Conservation (phyloP, 2,329 filamentous ascomycete species). For the Colletotrichum chlorophyti region DNA sequence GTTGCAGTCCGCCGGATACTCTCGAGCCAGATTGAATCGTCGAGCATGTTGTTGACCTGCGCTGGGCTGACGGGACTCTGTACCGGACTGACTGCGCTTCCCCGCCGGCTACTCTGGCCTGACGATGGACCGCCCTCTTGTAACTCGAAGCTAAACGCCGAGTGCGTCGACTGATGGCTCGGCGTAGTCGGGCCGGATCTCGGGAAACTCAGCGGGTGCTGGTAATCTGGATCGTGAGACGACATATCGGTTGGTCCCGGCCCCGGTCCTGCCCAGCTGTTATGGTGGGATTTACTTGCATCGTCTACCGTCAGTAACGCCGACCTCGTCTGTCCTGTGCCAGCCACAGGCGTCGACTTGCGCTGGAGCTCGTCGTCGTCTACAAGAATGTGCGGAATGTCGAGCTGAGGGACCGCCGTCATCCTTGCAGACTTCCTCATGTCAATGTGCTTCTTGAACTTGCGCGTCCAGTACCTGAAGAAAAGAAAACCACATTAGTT, state of each 20-base stretch:
- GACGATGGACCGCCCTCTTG: constrained; percentile 48
- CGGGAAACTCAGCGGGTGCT: constrained; percentile 63
- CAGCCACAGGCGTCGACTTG: constrained; percentile 27
- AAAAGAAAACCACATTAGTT: constrained; percentile 2
- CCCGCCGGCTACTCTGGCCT: constrained; percentile 61
- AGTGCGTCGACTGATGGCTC: constrained; percentile 52
- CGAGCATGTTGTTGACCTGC: constrained; percentile 83
- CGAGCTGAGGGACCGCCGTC: constrained; percentile 78
- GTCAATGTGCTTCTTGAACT: constrained; percentile 79
- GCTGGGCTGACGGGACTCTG: constrained; percentile 71
- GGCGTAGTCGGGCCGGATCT: constrained; percentile 50
- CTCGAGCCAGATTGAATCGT: constrained; percentile 91
- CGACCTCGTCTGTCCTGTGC: constrained; percentile 36
- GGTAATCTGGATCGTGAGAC: constrained; percentile 40
- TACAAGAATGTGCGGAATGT: constrained; percentile 88
- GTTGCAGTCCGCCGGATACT: constrained; percentile 91
- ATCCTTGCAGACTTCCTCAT: constrained; percentile 78
- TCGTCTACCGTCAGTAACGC: constrained; percentile 45
- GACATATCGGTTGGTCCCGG: constrained; percentile 50
- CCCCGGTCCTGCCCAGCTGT: constrained; percentile 51
- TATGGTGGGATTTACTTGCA: constrained; percentile 43
- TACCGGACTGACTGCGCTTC: constrained; percentile 74
- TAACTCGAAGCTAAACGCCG: constrained; percentile 66
- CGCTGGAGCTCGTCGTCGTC: constrained; percentile 65
- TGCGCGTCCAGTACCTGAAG: constrained; percentile 77